Evolutionary conservation across 2,329 filamentous ascomycete species (phyloP).

Genomic region (Penicillium concentricum): DNA sequence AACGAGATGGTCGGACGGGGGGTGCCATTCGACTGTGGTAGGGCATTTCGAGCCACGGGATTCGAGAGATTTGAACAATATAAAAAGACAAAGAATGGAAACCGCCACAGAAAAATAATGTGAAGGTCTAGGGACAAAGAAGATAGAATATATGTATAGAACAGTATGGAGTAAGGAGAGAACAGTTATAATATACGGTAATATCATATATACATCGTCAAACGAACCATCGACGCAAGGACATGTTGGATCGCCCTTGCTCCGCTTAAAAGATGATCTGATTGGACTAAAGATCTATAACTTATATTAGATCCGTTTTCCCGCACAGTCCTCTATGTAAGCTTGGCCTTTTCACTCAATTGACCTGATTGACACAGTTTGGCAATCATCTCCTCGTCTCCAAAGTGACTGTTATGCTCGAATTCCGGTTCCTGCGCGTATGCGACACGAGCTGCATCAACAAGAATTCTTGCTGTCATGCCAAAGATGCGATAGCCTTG

Average conservation of each 20-base stretch:
- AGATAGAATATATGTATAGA: background rate
- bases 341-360: conserved; percentile 51
- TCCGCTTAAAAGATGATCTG: background rate
- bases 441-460: conserved; percentile 82
- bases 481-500: conserved; percentile 83
- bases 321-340: conserved; percentile 27
- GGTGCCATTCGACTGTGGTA: conserved; percentile 26
- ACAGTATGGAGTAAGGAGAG: background rate
- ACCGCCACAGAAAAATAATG: background rate
- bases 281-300: conserved; percentile 5
- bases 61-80: background rate
- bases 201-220: conserved; percentile 2
- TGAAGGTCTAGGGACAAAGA: conserved; percentile 1
- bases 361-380: conserved; percentile 57
- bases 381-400: conserved; percentile 65
- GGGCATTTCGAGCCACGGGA: conserved; percentile 16
- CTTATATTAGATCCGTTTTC: too few species aligned
- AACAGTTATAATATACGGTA: background rate
- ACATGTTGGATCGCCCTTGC: conserved; percentile 11
- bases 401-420: conserved; percentile 66
- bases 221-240: conserved; percentile 10
- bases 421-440: conserved; percentile 83
- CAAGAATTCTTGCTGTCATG: conserved; percentile 87
- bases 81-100: background rate
- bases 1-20: conserved; percentile 35